Evolutionary conservation across 2,329 filamentous ascomycete species (phyloP).

Genomic region (Fusarium penzigii): DNA sequence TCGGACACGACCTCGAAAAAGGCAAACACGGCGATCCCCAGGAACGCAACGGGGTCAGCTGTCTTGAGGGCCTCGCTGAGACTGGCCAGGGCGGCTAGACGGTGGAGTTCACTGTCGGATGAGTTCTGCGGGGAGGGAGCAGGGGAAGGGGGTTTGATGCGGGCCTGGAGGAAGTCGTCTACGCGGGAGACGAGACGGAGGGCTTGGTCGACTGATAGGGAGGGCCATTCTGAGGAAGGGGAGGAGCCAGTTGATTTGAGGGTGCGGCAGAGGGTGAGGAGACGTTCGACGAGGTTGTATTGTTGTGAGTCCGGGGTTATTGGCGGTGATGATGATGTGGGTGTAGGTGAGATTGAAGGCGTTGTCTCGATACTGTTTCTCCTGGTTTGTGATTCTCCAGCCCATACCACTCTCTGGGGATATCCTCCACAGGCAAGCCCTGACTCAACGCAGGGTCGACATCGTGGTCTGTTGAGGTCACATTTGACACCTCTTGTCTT

Average conservation of each 20-base stretch:
- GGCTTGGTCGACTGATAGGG: constrained; percentile 18
- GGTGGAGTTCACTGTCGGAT: constrained; percentile 18
- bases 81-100: constrained; percentile 37
- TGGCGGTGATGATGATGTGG: not conserved
- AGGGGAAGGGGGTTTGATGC: constrained; percentile 16
- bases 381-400: constrained; percentile 3
- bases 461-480: constrained; percentile 31
- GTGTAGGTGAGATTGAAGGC: not conserved
- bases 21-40: constrained; percentile 46
- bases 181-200: constrained; percentile 28
- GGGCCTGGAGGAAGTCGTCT: constrained; percentile 27
- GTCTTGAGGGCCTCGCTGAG: constrained; percentile 41
- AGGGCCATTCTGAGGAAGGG: not conserved
- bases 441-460: constrained; percentile 29
- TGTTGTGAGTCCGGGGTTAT: constrained; percentile 2
- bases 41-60: constrained; percentile 42
- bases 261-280: constrained; percentile 27
- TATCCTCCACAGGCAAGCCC: constrained; percentile 34
- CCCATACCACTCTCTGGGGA: constrained; percentile 34
- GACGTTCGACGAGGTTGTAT: constrained; percentile 10
- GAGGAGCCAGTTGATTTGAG: constrained; percentile 17
- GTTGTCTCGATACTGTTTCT: no score
- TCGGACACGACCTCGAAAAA: constrained; percentile 46
- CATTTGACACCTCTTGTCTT: constrained; percentile 29
- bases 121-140: not conserved